These are phyloP conservation scores for Beauveria caledonica DNA, from an alignment of 2,329 filamentous ascomycete species.

Conservation along the genomic window DNA sequence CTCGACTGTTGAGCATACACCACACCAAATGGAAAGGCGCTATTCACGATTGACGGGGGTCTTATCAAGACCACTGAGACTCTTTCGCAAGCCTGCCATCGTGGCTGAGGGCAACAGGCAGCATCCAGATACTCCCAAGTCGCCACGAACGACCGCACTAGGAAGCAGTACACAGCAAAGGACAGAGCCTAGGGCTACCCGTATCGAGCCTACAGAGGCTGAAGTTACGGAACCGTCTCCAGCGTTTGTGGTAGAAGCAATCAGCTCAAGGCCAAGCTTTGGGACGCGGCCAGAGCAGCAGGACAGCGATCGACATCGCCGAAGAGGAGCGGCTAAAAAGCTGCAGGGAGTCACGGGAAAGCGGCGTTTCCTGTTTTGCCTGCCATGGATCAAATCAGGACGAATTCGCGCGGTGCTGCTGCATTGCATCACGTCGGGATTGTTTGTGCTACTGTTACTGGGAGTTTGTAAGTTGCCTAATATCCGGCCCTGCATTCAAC, in stretches of 20 bases:
- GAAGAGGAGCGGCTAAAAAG: neutral
- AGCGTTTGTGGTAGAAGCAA: neutral
- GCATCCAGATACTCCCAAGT: slow-evolving; percentile 15
- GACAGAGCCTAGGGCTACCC: slow-evolving; percentile 13
- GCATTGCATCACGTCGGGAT: slow-evolving; percentile 56
- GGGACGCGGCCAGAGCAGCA: neutral
- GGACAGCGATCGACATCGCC: neutral
- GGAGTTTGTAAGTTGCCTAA: slow-evolving; percentile 52
- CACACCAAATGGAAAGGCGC: neutral
- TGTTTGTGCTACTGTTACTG: slow-evolving; percentile 51
- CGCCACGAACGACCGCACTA: neutral
- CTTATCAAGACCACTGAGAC: neutral
- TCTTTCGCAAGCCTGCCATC: neutral
- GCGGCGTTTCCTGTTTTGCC: slow-evolving; percentile 43
- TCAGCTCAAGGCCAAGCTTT: neutral
- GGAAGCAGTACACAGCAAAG: neutral
- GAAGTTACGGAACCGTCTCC: neutral
- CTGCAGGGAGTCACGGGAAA: neutral
- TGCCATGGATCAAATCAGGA: slow-evolving; percentile 47
- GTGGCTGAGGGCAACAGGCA: slow-evolving; percentile 18
- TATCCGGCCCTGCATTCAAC: neutral
- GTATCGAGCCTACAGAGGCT: neutral
- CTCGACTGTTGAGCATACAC: neutral
- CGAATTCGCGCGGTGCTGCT: slow-evolving; percentile 48
- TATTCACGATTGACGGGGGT: neutral